phyloP scores from a whole-genome alignment of 2,329 filamentous ascomycete genomes.

The Pyrenophora seminiperda region DNA sequence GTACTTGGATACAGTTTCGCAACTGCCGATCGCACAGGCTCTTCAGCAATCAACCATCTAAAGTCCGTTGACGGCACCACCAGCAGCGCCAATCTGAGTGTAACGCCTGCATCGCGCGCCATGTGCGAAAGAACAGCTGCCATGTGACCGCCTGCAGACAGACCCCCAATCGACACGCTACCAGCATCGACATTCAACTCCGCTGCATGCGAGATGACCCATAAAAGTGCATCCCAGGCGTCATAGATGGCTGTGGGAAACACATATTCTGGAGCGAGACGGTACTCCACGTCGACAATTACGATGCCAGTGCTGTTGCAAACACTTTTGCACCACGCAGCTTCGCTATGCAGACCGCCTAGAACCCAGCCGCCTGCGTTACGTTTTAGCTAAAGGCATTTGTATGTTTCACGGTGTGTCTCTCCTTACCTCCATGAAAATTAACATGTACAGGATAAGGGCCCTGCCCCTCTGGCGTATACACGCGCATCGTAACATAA shows the following conservation, averaged over 20 bases:
- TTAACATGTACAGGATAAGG: conserved; percentile 17
- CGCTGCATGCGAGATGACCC: conserved; percentile 34
- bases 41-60: conserved; percentile 18
- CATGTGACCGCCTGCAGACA: conserved; percentile 53
- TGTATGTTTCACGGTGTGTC: background rate
- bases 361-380: conserved; percentile 20
- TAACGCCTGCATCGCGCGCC: conserved; percentile 20
- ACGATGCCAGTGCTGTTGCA: conserved; percentile 19
- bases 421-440: conserved; percentile 16
- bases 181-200: conserved; percentile 17
- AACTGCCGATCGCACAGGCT: conserved; percentile 7
- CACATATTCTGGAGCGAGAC: conserved; percentile 57
- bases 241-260: conserved; percentile 59
- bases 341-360: conserved; percentile 17
- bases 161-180: conserved; percentile 52
- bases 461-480: conserved; percentile 14
- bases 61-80: conserved; percentile 21
- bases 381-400: background rate
- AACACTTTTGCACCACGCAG: conserved; percentile 21
- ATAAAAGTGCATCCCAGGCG: conserved; percentile 54
- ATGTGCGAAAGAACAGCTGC: conserved; percentile 21
- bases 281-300: conserved; percentile 54
- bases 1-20: conserved; percentile 18
- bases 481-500: conserved; percentile 12
- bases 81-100: conserved; percentile 20